Evolutionary conservation across 371 early-diverging fungal genomes (phyloP).

Genomic region (Chytridium lagenaria): DNA sequence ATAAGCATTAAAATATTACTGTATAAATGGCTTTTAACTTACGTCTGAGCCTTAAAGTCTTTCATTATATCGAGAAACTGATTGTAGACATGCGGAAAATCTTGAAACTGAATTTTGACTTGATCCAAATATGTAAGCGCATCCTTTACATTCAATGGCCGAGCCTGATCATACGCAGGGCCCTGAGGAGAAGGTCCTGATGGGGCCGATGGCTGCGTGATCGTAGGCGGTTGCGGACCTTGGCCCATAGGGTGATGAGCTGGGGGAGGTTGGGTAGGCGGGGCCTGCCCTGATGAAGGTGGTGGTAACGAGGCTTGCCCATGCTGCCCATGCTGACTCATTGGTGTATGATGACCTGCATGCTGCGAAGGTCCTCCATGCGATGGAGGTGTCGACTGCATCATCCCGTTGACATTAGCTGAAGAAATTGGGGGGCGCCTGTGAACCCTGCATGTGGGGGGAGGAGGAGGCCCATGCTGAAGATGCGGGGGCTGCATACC

Average conservation of each 20-base stretch:
- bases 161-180: neutral
- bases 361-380: too few relatives aligned
- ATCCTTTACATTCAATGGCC: conserved; percentile 70
- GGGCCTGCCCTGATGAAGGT: neutral
- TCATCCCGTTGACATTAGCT: neutral
- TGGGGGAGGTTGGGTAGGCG: neutral
- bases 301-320: neutral
- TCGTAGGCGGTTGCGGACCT: neutral
- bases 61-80: conserved; percentile 99
- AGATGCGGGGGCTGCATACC: conserved; percentile 12
- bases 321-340: neutral
- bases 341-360: neutral
- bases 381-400: neutral
- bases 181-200: neutral
- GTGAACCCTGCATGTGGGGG: too few relatives aligned
- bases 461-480: conserved; percentile 12
- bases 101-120: conserved; percentile 93
- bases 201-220: neutral
- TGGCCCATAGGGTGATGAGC: neutral
- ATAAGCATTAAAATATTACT: conserved; percentile 14
- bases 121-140: conserved; percentile 97
- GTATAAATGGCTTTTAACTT: conserved; percentile 27
- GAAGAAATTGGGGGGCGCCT: neutral
- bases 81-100: conserved; percentile 96
- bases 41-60: conserved; percentile 98